Evolutionary conservation across 192 early-diverging fungal genomes (phyloP).

Genomic region (Coemansia sp.): DNA sequence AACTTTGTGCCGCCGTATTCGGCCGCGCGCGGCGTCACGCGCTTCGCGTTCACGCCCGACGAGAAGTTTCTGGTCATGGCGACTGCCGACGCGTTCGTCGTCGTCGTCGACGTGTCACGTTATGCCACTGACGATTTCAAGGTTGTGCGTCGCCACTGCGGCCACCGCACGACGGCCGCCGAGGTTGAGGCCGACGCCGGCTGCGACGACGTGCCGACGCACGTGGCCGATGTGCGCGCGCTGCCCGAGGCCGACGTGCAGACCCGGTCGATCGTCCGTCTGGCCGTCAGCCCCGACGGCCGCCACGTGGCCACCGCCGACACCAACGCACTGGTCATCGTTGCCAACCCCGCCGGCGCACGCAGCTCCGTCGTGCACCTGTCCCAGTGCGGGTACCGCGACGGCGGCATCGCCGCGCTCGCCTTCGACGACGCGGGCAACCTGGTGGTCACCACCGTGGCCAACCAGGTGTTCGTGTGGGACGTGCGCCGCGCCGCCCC

Average conservation of each 20-base stretch:
- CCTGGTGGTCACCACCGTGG: constrained; percentile 57
- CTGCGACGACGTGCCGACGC: constrained; percentile 47
- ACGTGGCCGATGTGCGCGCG: constrained; percentile 34
- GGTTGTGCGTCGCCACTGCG: constrained; percentile 63
- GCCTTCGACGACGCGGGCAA: constrained; percentile 20
- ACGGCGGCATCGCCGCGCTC: constrained; percentile 22
- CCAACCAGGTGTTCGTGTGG: constrained; percentile 70
- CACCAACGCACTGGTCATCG: constrained; percentile 64
- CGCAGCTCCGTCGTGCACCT: constrained; percentile 35
- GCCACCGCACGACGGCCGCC: constrained; percentile 57
- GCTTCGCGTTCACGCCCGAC: constrained; percentile 77
- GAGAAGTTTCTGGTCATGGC: constrained; percentile 73
- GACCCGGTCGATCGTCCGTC: constrained; percentile 59
- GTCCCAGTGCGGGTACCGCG: constrained; percentile 10
- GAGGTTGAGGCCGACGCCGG: constrained; percentile 46
- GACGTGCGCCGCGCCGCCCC: constrained; percentile 66
- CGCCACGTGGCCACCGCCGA: constrained; percentile 83
- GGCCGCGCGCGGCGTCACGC: constrained; percentile 59
- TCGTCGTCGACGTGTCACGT: constrained; percentile 70
- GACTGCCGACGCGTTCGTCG: constrained; percentile 70
- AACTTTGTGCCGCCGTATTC: constrained; percentile 48
- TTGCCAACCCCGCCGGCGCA: constrained; percentile 70
- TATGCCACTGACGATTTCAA: constrained; percentile 59
- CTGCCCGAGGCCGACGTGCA: constrained; percentile 22
- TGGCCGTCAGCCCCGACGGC: constrained; percentile 78